These are phyloP conservation scores for Coemansia sp. DNA, from an alignment of 192 early-diverging fungal species.

Conservation along the genomic window DNA sequence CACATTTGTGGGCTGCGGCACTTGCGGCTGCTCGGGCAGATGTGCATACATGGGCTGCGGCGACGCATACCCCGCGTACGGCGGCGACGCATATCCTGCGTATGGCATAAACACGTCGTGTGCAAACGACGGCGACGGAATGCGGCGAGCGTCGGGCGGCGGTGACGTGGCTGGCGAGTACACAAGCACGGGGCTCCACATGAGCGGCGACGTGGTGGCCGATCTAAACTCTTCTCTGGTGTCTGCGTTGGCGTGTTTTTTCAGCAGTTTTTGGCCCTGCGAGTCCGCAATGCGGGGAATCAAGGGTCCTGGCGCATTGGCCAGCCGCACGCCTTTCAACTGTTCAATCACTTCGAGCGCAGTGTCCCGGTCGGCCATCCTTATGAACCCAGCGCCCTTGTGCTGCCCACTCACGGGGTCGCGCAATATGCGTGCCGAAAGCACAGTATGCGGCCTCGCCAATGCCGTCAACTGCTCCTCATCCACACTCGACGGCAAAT, in stretches of 20 bases:
- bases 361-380: constrained; percentile 69
- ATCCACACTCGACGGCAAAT: constrained; percentile 71
- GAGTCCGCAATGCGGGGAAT: constrained; percentile 81
- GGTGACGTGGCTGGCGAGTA: constrained; percentile 33
- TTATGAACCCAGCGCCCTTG: constrained; percentile 78
- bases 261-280: constrained; percentile 74
- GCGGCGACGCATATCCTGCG: neutral
- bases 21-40: constrained; percentile 9
- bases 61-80: constrained; percentile 1
- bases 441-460: constrained; percentile 63
- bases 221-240: constrained; percentile 8
- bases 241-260: constrained; percentile 60
- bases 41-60: constrained; percentile 1
- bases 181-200: constrained; percentile 50
- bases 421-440: constrained; percentile 74
- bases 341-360: constrained; percentile 66
- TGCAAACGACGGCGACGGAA: constrained; percentile 2
- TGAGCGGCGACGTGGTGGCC: constrained; percentile 27
- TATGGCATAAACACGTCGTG: neutral
- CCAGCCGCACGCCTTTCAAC: constrained; percentile 62
- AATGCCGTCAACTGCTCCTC: constrained; percentile 66
- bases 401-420: constrained; percentile 64
- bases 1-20: too few species aligned
- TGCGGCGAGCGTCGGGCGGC: constrained; percentile 10
- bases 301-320: constrained; percentile 62